A percentile compares a stretch with the other conserved stretches of the same genome.
Conservation (phyloP, 2,329 filamentous ascomycete genomes). For the Epichloe typhina region DNA sequence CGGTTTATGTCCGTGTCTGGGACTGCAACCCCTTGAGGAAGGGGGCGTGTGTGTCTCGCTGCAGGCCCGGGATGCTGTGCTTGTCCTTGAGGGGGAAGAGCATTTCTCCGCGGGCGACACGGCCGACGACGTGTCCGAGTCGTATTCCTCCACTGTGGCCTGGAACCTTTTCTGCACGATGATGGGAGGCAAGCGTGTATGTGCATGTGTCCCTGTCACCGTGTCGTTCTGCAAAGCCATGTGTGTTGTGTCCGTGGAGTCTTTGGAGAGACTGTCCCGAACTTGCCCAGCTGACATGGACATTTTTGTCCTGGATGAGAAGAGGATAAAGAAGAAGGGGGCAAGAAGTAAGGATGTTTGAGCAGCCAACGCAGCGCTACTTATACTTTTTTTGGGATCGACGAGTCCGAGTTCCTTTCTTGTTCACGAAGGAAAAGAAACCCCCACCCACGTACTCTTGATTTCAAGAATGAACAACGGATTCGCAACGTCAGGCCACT, state of each 20-base stretch:
- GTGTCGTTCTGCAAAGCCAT: neutral
- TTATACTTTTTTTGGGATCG: too few species aligned
- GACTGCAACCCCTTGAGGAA: conserved; percentile 5
- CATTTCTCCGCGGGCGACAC: neutral
- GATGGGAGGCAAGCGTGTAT: neutral
- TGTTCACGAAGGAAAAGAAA: too few species aligned
- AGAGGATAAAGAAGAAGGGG: neutral
- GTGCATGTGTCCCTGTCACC: neutral
- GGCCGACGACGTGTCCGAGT: neutral
- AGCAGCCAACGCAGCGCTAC: too few species aligned
- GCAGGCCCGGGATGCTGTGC: neutral
- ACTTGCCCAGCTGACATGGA: neutral
- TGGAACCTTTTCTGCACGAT: conserved; percentile 4
- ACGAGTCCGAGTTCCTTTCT: too few species aligned
- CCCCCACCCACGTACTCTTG: too few species aligned
- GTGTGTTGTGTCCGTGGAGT: neutral
- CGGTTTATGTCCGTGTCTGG: conserved; percentile 11
- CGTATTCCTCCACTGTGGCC: conserved; percentile 12
- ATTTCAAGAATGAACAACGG: too few species aligned
- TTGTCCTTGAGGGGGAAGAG: neutral
- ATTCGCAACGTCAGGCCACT: too few species aligned
- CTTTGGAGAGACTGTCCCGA: neutral
- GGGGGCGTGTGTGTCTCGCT: neutral
- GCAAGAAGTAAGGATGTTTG: neutral
- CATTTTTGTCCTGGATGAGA: neutral